phyloP scores from a whole-genome alignment of 306 rosid species.

The Phaseolus lunatus region DNA sequence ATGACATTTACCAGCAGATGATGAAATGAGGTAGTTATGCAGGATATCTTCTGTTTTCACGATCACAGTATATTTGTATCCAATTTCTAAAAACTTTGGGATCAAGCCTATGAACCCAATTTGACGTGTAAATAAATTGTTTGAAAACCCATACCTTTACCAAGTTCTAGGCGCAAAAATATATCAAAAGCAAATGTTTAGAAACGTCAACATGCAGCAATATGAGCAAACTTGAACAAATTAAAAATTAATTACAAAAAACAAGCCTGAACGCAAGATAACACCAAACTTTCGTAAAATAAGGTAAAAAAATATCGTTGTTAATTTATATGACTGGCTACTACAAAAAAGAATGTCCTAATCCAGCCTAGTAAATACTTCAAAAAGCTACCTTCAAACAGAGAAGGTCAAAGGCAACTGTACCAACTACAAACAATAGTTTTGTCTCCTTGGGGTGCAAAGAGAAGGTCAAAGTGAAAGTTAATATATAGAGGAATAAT shows the following conservation, averaged over 20 bases:
- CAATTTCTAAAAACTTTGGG: constrained; percentile 31
- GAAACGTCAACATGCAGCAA: not conserved
- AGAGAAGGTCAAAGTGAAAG: constrained; percentile 13
- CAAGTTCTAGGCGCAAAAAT: not conserved
- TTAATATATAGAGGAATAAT: not conserved
- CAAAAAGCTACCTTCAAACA: constrained; percentile 18
- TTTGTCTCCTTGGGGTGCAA: constrained; percentile 22
- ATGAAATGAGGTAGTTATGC: constrained; percentile 17
- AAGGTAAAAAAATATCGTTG: not conserved
- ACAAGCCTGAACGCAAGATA: not conserved
- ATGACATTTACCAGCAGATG: not conserved
- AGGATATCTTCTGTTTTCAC: constrained; percentile 15
- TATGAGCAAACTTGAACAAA: constrained; percentile 11
- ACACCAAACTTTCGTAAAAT: not conserved
- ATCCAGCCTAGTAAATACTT: constrained; percentile 6
- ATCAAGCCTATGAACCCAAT: not conserved
- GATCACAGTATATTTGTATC: constrained; percentile 6
- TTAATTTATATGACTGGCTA: not conserved
- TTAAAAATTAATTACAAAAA: not conserved
- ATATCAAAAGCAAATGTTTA: not conserved
- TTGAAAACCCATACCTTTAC: not conserved
- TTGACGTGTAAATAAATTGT: not conserved
- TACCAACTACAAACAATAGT: constrained; percentile 5
- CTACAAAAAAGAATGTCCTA: not conserved
- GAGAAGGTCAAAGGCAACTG: not conserved